Percentiles rank a stretch among this genome's conserved stretches.
These are phyloP conservation scores for Barnettozyma vustinii DNA, from an alignment of 805 yeast genomes.

Conservation along the genomic window DNA sequence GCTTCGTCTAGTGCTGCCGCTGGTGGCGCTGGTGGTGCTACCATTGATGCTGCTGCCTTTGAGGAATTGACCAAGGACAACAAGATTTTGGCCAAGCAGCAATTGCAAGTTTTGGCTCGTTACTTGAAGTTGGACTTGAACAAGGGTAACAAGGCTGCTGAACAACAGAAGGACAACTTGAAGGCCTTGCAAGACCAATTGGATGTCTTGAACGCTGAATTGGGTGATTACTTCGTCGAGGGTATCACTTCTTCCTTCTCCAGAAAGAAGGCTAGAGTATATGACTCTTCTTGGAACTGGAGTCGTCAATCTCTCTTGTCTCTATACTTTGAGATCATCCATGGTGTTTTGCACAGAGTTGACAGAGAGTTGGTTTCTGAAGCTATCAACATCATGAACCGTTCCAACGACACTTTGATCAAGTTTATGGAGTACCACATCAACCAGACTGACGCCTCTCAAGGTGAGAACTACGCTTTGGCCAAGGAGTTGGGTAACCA, in stretches of 20 bases:
- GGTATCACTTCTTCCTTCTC: slow-evolving; percentile 91
- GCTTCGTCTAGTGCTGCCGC: slow-evolving; percentile 43
- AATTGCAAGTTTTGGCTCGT: slow-evolving; percentile 86
- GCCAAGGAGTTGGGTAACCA: slow-evolving; percentile 89
- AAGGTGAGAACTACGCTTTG: slow-evolving; percentile 89
- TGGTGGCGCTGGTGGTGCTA: slow-evolving; percentile 73
- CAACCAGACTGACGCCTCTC: slow-evolving; percentile 56
- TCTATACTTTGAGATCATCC: slow-evolving; percentile 92
- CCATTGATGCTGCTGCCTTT: slow-evolving; percentile 91
- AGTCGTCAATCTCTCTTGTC: slow-evolving; percentile 95
- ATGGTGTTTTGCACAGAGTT: slow-evolving; percentile 84
- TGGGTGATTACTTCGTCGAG: slow-evolving; percentile 89
- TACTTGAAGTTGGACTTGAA: slow-evolving; percentile 90
- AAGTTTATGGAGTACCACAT: slow-evolving; percentile 91
- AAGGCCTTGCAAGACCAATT: slow-evolving; percentile 80
- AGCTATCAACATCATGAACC: slow-evolving; percentile 96
- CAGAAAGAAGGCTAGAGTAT: slow-evolving; percentile 87
- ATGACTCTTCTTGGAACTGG: slow-evolving; percentile 99
- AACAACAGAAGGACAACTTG: slow-evolving; percentile 76
- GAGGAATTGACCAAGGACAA: slow-evolving; percentile 54
- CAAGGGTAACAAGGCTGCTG: slow-evolving; percentile 80
- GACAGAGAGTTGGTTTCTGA: slow-evolving; percentile 96
- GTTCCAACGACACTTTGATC: slow-evolving; percentile 88
- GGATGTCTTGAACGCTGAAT: slow-evolving; percentile 66
- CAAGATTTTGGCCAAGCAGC: slow-evolving; percentile 44